A percentile compares a stretch with the other conserved stretches of the same genome.
phyloP scores from a whole-genome alignment of 352 stramenopile genomes.

The Globisporangium takayamanum region DNA sequence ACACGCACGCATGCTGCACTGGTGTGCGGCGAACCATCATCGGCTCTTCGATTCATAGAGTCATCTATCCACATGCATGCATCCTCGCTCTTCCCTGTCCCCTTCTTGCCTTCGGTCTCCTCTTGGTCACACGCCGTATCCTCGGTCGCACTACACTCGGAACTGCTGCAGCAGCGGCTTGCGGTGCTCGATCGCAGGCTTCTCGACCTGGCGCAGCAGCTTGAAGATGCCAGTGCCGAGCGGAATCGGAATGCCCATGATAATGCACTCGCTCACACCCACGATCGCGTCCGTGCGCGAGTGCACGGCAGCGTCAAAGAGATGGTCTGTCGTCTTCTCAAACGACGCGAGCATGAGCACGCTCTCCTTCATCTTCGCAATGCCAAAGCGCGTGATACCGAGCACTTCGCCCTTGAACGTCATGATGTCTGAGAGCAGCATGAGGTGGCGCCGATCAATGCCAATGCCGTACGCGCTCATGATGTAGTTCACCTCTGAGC shows the following conservation, averaged over 20 bases:
- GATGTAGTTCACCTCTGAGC: slow-evolving; percentile 98
- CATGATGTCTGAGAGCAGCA: slow-evolving; percentile 99
- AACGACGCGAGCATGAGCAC: slow-evolving; percentile 99
- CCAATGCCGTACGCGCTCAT: slow-evolving; percentile 98
- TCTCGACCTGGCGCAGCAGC: slow-evolving; percentile 84
- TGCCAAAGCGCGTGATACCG: slow-evolving; percentile 95
- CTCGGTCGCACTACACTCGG: slow-evolving; percentile 12
- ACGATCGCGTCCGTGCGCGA: slow-evolving; percentile 97
- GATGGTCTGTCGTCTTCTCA: slow-evolving; percentile 99
- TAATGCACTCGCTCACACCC: slow-evolving; percentile 99
- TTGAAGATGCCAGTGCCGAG: slow-evolving; percentile 98
- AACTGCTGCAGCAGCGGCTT: slow-evolving; percentile 42
- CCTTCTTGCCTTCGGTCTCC: too few relatives aligned
- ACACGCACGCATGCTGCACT: too few relatives aligned
- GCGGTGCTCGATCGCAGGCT: slow-evolving; percentile 58
- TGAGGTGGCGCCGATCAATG: slow-evolving; percentile 98
- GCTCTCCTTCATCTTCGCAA: slow-evolving; percentile 99
- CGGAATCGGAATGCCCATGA: slow-evolving; percentile 99
- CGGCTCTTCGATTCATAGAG: too few relatives aligned
- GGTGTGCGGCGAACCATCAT: too few relatives aligned
- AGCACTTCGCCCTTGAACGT: slow-evolving; percentile 95
- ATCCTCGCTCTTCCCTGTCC: too few relatives aligned
- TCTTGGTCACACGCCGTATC: too few relatives aligned
- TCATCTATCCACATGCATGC: too few relatives aligned
- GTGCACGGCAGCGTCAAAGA: slow-evolving; percentile 99